A percentile compares a stretch with the other conserved stretches of the same genome.
Conservation (phyloP, 1,139 yeast genomes). For the Lodderomyces theae region DNA sequence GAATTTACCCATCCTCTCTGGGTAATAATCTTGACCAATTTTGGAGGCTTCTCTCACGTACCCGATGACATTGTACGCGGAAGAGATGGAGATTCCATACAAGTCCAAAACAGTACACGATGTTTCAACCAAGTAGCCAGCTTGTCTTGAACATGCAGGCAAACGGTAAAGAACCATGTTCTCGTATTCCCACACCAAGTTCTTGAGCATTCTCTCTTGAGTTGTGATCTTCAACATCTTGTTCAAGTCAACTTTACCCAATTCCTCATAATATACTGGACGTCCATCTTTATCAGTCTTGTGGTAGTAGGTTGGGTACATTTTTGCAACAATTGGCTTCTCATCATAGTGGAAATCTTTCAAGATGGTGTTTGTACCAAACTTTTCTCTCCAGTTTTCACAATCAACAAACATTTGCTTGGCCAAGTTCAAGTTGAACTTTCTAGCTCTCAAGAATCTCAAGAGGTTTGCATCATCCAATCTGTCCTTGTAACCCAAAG, state of each 20-base stretch:
- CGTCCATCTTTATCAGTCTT: constrained; percentile 96
- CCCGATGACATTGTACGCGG: constrained; percentile 81
- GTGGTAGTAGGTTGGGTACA: constrained; percentile 96
- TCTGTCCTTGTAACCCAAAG: constrained; percentile 67
- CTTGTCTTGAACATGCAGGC: constrained; percentile 91
- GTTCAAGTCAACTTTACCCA: constrained; percentile 83
- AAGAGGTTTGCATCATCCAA: constrained; percentile 86
- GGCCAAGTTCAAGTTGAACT: constrained; percentile 80
- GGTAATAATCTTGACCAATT: constrained; percentile 96
- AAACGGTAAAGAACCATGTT: constrained; percentile 77
- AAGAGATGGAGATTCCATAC: constrained; percentile 83
- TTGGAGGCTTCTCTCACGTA: constrained; percentile 90
- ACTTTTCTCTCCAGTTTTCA: constrained; percentile 88
- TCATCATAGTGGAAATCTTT: constrained; percentile 86
- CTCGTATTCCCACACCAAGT: constrained; percentile 97
- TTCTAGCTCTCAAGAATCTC: constrained; percentile 92
- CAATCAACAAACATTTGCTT: constrained; percentile 80
- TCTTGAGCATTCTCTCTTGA: constrained; percentile 93
- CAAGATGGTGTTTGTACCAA: constrained; percentile 82
- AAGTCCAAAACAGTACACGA: constrained; percentile 94
- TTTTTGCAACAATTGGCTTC: constrained; percentile 83
- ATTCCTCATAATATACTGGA: constrained; percentile 90
- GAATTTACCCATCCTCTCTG: constrained; percentile 99
- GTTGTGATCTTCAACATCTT: constrained; percentile 93
- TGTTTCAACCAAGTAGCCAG: constrained; percentile 80